Evolutionary conservation across 2,329 filamentous ascomycete species (phyloP), one percentile per base, ranked within the genome.

Genomic region (Ceratocystis alfenasii): DNA sequence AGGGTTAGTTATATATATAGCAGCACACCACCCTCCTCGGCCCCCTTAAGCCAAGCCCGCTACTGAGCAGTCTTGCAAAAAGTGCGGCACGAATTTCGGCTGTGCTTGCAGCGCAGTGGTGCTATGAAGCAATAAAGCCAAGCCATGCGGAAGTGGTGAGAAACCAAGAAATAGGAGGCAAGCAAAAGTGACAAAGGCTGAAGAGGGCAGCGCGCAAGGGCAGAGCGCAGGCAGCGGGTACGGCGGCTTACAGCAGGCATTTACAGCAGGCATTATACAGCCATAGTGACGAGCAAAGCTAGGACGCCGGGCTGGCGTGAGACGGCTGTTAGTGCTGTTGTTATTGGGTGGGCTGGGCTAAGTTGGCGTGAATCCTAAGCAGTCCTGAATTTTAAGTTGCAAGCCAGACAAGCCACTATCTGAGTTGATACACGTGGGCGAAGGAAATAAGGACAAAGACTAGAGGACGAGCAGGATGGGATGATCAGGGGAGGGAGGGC

Each of bases 301-400:
- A 41, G 36, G 36, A 41, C 36, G 10, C 36, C 36, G 36, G 36
- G 36, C 36, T 41, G 36, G 36, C 10, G 10, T 12, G 8, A 10
- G 36, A 41, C 36, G 36, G 46, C n/a, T 50, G 46, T 50, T 50
- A 50, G 48, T 50, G 48, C 17, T 48, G 17, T 20, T n/a, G 50
- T 25, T 55, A 28, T 20, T 55, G 50, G 50, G 36, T 41, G 36
- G 36, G 36, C 36, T 41, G 36, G 36, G 36, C 4, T 55, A 1
- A 15, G 50, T 55, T 20, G 12, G 53, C 53, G 10, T 28, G 28
- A 57, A 57, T 57, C 53, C 53, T 57, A 10, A n/a, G 12, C 28
- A 28, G 53, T 57, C 53, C 53, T 57, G 6, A 48, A 22, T 66
- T 60, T 41, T 63, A 66, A 53, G 50, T 45, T 36, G n/a, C 5